Percentiles rank a stretch among this genome's conserved stretches.
phyloP scores from a whole-genome alignment of 1,284 basidiomycete species.

The Salmacisia buchloeana region DNA sequence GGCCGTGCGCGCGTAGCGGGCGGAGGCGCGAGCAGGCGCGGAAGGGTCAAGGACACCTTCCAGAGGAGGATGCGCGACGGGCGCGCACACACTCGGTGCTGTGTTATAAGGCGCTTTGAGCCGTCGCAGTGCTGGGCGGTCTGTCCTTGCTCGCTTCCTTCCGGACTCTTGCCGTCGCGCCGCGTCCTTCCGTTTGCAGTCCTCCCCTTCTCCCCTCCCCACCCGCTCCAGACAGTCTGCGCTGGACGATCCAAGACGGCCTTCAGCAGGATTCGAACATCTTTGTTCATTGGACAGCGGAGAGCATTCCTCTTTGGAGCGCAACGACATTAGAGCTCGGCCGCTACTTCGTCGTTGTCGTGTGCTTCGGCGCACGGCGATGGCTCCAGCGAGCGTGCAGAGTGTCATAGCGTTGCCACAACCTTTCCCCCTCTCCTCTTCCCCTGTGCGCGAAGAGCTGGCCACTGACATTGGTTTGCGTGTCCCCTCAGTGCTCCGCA shows the following conservation, averaged over 20 bases:
- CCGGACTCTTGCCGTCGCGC: too few relatives aligned
- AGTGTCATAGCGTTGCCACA: constrained; percentile 10
- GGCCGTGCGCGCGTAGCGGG: not conserved
- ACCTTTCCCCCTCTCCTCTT: not conserved
- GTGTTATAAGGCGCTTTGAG: too few relatives aligned
- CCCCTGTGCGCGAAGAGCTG: not conserved
- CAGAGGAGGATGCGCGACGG: not conserved
- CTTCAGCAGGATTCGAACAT: constrained; percentile 1
- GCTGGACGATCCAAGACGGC: not conserved
- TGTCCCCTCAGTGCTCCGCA: constrained; percentile 4
- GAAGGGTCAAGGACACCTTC: not conserved
- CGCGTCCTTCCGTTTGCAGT: not conserved
- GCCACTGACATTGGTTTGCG: not conserved
- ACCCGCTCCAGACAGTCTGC: constrained; percentile 11
- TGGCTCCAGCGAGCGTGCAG: not conserved
- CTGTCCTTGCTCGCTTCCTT: too few relatives aligned
- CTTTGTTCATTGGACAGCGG: not conserved
- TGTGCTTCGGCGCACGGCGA: not conserved
- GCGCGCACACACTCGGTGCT: too few relatives aligned
- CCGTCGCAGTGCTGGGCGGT: too few relatives aligned
- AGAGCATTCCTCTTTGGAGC: not conserved
- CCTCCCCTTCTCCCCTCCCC: not conserved
- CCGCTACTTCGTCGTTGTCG: not conserved
- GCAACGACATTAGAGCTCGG: not conserved
- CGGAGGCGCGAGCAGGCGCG: too few relatives aligned